Conservation (phyloP, 2,329 filamentous ascomycete species). For the Fusarium algeriense region DNA sequence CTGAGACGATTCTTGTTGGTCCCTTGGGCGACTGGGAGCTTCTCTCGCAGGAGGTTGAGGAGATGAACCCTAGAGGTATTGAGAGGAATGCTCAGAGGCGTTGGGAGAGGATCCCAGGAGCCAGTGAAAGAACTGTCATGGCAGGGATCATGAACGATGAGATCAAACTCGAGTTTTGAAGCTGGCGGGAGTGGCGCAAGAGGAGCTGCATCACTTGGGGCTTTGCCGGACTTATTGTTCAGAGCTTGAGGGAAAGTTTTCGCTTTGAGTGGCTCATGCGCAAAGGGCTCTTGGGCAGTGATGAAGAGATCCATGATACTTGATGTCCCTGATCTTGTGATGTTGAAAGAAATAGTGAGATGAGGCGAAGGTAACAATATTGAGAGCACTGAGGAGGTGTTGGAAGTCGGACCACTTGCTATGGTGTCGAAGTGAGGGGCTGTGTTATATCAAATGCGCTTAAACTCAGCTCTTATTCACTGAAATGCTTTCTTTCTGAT, state of each 20-base stretch:
- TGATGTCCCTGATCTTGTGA: background rate
- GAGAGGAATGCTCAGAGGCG: conserved; percentile 32
- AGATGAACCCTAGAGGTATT: conserved; percentile 44
- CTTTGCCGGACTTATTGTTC: conserved; percentile 13
- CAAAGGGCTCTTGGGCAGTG: conserved; percentile 45
- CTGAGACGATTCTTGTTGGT: conserved; percentile 9
- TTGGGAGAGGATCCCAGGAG: conserved; percentile 42
- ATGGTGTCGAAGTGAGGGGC: background rate
- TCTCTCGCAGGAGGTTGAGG: conserved; percentile 40
- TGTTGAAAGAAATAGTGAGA: conserved; percentile 1
- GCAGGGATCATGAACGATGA: conserved; percentile 39
- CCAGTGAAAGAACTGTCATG: conserved; percentile 45
- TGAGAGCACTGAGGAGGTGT: background rate
- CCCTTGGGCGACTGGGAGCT: conserved; percentile 24
- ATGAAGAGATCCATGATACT: conserved; percentile 45
- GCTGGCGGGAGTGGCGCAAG: background rate
- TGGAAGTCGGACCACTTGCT: background rate
- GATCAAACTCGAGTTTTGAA: conserved; percentile 42
- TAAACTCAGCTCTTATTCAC: background rate
- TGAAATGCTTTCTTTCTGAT: background rate
- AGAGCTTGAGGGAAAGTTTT: conserved; percentile 38
- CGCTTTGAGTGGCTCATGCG: conserved; percentile 27
- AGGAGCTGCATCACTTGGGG: conserved; percentile 5
- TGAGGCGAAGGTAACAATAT: background rate
- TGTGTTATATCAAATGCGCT: background rate